A percentile compares a stretch with the other conserved stretches of the same genome.
Conservation (phyloP, 495 filamentous ascomycete genomes). For the Chaetomidium leptoderma region DNA sequence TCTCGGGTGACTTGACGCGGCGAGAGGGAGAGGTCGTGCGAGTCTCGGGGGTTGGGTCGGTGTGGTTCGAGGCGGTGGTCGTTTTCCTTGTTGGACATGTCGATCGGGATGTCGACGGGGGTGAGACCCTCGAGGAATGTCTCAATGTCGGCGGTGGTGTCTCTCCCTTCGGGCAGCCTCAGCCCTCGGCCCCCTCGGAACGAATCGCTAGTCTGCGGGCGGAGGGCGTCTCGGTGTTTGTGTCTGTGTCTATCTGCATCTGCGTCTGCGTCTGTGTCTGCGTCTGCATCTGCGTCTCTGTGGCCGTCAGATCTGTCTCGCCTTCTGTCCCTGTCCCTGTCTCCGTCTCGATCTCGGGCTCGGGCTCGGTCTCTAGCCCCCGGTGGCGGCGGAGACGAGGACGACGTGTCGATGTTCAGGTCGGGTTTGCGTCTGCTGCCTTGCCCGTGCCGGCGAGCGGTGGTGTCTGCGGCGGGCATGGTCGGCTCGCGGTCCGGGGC, state of each 20-base stretch:
- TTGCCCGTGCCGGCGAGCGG: slow-evolving; percentile 23
- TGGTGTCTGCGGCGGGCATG: slow-evolving; percentile 26
- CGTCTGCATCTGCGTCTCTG: not conserved
- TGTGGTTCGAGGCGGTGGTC: slow-evolving; percentile 35
- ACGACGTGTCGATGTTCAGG: slow-evolving; percentile 30
- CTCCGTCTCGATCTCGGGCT: not conserved
- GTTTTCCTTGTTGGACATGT: slow-evolving; percentile 29
- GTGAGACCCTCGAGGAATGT: slow-evolving; percentile 34
- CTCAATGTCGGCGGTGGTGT: slow-evolving; percentile 32
- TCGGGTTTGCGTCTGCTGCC: slow-evolving; percentile 27
- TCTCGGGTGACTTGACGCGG: slow-evolving; percentile 71
- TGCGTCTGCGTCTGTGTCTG: not conserved
- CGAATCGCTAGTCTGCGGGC: slow-evolving; percentile 20
- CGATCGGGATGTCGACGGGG: slow-evolving; percentile 31
- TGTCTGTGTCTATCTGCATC: not conserved
- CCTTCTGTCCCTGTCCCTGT: not conserved
- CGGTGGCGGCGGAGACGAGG: slow-evolving; percentile 12
- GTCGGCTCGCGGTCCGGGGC: slow-evolving; percentile 11
- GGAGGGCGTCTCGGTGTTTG: slow-evolving; percentile 13
- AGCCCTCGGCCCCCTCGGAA: slow-evolving; percentile 23
- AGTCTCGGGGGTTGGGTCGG: slow-evolving; percentile 53
- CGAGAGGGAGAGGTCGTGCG: slow-evolving; percentile 81
- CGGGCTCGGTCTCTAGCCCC: not conserved
- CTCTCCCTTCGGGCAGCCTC: slow-evolving; percentile 20
- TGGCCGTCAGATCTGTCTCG: not conserved